Base-by-base conservation (phyloP, 225 moss, liverwort and hornwort genomes). In the Neckera pumila region DNA sequence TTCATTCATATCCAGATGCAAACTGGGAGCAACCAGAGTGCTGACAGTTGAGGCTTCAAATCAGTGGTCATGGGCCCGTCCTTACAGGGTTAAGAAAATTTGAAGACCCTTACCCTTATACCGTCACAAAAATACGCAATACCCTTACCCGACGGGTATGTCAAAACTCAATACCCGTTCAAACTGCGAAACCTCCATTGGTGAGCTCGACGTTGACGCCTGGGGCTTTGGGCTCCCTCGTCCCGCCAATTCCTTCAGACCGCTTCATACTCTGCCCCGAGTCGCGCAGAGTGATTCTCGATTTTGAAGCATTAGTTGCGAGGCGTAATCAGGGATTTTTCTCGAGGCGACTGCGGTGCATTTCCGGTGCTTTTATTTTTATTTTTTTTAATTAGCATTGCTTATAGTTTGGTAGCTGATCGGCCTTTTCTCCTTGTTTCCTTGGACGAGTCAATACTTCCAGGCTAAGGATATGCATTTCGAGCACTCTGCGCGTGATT, bases 1-100 rank as follows among this genome's bases (percentile, higher is more conserved):
- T n/a, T n/a, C n/a, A n/a, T n/a, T n/a, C n/a, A n/a, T n/a, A n/a
- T n/a, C n/a, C n/a, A n/a, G n/a, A n/a, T n/a, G n/a, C n/a, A n/a
- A n/a, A n/a, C n/a, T n/a, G n/a, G n/a, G n/a, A n/a, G n/a, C n/a
- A n/a, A n/a, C n/a, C n/a, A n/a, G n/a, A n/a, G n/a, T n/a, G n/a
- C n/a, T n/a, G n/a, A n/a, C n/a, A n/a, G n/a, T n/a, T n/a, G n/a
- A n/a, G n/a, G n/a, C n/a, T n/a, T n/a, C n/a, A n/a, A n/a, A n/a
- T n/a, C n/a, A n/a, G n/a, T n/a, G 14, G 5, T 70, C 15, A 42
- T 40, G 25, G 8, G n/a, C 5, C 0, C 10, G 3, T 9, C 34
- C 17, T 64, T 9, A 53, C 53, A 53, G 53, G 14, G 5, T 53
- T 53, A 53, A n/a, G n/a, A n/a, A n/a, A n/a, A n/a, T n/a, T n/a